Conservation (phyloP, 805 yeast species). For the Peterozyma toletana region DNA sequence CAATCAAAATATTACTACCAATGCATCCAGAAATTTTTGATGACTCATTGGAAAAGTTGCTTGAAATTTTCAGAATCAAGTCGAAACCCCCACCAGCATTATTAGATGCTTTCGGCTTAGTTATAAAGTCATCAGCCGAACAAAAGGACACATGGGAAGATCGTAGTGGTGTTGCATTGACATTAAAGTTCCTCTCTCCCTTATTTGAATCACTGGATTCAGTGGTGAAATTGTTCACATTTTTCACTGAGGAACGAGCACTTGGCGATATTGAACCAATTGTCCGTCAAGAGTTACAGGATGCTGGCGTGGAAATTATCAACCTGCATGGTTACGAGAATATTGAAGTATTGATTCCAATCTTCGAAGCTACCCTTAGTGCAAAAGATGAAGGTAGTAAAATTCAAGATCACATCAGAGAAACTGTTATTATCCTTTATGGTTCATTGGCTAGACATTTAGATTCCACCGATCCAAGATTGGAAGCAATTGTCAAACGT, state of each 20-base stretch:
- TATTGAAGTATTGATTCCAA: conserved; percentile 70
- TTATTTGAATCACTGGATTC: conserved; percentile 29
- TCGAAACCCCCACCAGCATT: conserved; percentile 72
- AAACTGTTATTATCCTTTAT: conserved; percentile 77
- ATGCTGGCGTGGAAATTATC: conserved; percentile 78
- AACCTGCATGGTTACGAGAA: conserved; percentile 54
- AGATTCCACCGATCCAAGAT: conserved; percentile 55
- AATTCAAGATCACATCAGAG: conserved; percentile 57
- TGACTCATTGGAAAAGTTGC: conserved; percentile 33
- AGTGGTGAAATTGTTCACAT: conserved; percentile 50
- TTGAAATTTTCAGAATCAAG: conserved; percentile 50
- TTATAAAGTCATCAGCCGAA: conserved; percentile 47
- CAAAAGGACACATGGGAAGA: conserved; percentile 78
- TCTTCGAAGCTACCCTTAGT: conserved; percentile 67
- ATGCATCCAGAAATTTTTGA: conserved; percentile 18
- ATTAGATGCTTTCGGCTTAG: conserved; percentile 74
- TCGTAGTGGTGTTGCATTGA: conserved; percentile 73
- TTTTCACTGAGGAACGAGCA: conserved; percentile 56
- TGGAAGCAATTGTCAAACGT: conserved; percentile 58
- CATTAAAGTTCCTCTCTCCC: conserved; percentile 52
- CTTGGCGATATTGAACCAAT: conserved; percentile 66
- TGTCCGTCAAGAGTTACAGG: conserved; percentile 79
- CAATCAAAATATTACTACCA: conserved; percentile 30
- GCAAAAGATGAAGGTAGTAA: conserved; percentile 39
- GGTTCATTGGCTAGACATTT: conserved; percentile 90